A percentile compares a stretch with the other conserved stretches of the same genome.
These are phyloP conservation scores for Helianthus tuberosus DNA, from an alignment of 129 eudicot species.

Conservation along the genomic window DNA sequence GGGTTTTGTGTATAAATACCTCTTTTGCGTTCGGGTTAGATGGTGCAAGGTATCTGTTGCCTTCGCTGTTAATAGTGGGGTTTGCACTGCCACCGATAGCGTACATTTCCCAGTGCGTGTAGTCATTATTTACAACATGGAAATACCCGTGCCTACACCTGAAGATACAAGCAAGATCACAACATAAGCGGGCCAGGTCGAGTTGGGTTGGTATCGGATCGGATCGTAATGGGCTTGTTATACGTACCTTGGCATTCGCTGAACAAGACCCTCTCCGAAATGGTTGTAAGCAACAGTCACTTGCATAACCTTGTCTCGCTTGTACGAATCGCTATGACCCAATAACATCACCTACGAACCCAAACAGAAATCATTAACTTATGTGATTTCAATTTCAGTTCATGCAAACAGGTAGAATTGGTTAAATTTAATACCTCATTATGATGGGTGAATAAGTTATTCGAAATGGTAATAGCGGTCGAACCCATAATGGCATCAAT, in stretches of 20 bases:
- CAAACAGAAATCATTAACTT: neutral
- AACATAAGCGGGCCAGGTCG: neutral
- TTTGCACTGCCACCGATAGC: conserved; percentile 90
- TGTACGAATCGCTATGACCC: conserved; percentile 84
- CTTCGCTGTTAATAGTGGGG: conserved; percentile 91
- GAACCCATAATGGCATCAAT: conserved; percentile 74
- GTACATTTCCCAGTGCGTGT: conserved; percentile 91
- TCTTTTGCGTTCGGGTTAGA: conserved; percentile 69
- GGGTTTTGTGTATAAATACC: conserved; percentile 34
- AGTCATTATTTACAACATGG: conserved; percentile 95
- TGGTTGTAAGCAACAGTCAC: conserved; percentile 97
- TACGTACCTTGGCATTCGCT: conserved; percentile 96
- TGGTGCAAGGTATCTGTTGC: conserved; percentile 80
- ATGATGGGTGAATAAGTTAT: conserved; percentile 84
- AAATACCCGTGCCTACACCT: conserved; percentile 87
- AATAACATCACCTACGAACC: conserved; percentile 70
- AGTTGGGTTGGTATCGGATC: neutral
- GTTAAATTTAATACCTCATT: conserved; percentile 57
- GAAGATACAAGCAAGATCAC: conserved; percentile 5
- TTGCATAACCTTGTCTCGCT: conserved; percentile 78
- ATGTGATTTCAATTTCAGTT: neutral
- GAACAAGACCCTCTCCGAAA: conserved; percentile 94
- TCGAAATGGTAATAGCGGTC: conserved; percentile 84
- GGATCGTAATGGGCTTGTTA: neutral
- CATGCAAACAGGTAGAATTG: neutral